These are phyloP conservation scores for Globisporangium spiculum DNA, from an alignment of 352 stramenopile species.

Conservation along the genomic window DNA sequence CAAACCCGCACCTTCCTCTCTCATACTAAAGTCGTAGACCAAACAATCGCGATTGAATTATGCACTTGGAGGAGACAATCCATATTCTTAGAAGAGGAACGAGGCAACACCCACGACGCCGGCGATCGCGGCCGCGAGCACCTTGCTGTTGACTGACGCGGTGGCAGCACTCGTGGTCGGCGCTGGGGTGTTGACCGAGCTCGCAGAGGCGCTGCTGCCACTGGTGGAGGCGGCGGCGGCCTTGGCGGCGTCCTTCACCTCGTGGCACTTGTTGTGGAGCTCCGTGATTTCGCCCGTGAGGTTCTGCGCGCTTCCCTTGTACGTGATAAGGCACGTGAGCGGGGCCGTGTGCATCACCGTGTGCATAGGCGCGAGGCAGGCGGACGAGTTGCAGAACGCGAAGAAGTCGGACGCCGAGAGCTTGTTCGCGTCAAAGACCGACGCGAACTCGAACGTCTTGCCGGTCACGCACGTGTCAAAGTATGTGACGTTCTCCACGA, in stretches of 20 bases:
- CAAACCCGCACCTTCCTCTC: too few species aligned
- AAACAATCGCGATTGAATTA: too few species aligned
- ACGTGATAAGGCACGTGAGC: constrained; percentile 42
- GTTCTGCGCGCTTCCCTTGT: constrained; percentile 38
- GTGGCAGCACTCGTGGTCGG: background rate
- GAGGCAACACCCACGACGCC: constrained; percentile 5
- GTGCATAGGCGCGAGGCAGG: constrained; percentile 59
- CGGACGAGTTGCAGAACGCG: constrained; percentile 50
- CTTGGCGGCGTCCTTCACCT: constrained; percentile 18
- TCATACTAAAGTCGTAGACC: too few species aligned
- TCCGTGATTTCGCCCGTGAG: constrained; percentile 34
- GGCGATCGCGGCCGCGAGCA: background rate
- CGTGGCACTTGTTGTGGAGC: constrained; percentile 56
- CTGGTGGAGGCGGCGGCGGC: background rate
- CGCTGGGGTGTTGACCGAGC: background rate
- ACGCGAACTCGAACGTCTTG: constrained; percentile 46
- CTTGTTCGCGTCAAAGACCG: constrained; percentile 43
- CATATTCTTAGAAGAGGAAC: constrained; percentile 9
- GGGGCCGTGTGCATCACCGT: constrained; percentile 34
- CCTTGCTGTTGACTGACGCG: constrained; percentile 12
- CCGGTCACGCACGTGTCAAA: constrained; percentile 48
- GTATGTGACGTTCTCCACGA: constrained; percentile 46
- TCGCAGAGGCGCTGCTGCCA: background rate
- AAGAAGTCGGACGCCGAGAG: constrained; percentile 45
- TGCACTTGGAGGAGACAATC: too few species aligned